Percentiles rank a stretch among this genome's conserved stretches.
Conservation (phyloP, 139 green algal genomes). For the Bryopsis sp. region DNA sequence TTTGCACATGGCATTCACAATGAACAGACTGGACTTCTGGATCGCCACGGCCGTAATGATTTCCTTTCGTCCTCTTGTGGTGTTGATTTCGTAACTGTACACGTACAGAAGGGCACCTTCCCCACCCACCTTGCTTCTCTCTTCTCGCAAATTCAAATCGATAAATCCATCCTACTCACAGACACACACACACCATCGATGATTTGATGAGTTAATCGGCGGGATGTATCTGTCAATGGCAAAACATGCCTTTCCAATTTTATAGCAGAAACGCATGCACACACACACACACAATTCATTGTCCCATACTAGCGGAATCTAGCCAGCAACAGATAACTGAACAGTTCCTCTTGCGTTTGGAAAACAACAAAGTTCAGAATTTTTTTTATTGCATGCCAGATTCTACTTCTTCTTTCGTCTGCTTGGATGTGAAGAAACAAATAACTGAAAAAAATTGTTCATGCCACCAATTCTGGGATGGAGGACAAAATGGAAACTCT, state of each 20-base stretch:
- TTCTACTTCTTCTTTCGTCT: too few relatives aligned
- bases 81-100: constrained; percentile 47
- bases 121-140: constrained; percentile 7
- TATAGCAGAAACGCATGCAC: neutral
- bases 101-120: constrained; percentile 25
- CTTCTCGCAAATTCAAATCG: constrained; percentile 24
- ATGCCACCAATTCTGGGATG: neutral
- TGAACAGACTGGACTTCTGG: constrained; percentile 45
- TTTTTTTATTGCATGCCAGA: too few relatives aligned
- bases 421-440: neutral
- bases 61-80: constrained; percentile 41
- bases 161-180: constrained; percentile 47
- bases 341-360: neutral
- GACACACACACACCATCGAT: neutral
- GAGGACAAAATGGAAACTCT: neutral
- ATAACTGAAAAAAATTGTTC: neutral
- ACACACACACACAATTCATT: neutral
- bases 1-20: constrained; percentile 39
- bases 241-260: neutral
- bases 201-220: too few relatives aligned
- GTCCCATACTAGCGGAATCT: neutral
- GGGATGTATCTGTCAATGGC: neutral
- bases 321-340: neutral
- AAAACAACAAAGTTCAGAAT: neutral
- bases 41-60: constrained; percentile 35